Evolutionary conservation across 495 filamentous ascomycete genomes (phyloP), one percentile per base, ranked within the genome.

Genomic region (Penicillium chermesinum): DNA sequence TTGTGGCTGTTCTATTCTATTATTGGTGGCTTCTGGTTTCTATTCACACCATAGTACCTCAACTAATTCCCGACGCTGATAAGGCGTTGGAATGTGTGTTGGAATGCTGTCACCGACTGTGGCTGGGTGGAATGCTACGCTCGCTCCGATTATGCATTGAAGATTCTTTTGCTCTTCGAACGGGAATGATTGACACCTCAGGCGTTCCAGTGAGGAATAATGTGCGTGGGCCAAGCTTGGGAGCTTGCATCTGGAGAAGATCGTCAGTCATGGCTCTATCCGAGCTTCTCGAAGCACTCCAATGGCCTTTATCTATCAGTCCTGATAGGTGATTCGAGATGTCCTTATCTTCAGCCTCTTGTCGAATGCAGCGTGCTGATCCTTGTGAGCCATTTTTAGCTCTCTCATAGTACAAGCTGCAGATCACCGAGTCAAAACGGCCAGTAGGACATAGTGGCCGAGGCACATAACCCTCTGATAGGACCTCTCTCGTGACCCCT

Each of bases 101-200:
- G 53, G 58, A 54, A 62, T 65, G 57, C 41, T 45, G 41, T 46
- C 10, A 10, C 25, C 25, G 25, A 4, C 10, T 30, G 52, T 45
- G 59, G 60, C 52, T 64, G 54, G 55, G 51, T 48, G 59, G 69
- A 67, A 72, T 71, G 67, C 53, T 30, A 55, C 49, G 58, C 64
- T 67, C 46, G 50, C 54, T 48, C 42, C 40, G 63, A 57, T 55
- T 60, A 71, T 72, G 69, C 52, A 59, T 45, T 18, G 44, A 65
- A 51, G 16, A 53, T 33, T 44, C 50, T 50, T 35, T 43, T 46
- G 55, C 49, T 25, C 58, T 65, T 60, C 49, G 54, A 58, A 51
- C 55, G 53, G 41, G 46, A 44, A 41, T 39, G 45, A 38, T 48
- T 16, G 42, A 16, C 37, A 15, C 17, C 21, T 43, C 14, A 16